Evolutionary conservation across 169 alveolate genomes (phyloP).

Genomic region (Pseudocohnilembus persalinus): DNA sequence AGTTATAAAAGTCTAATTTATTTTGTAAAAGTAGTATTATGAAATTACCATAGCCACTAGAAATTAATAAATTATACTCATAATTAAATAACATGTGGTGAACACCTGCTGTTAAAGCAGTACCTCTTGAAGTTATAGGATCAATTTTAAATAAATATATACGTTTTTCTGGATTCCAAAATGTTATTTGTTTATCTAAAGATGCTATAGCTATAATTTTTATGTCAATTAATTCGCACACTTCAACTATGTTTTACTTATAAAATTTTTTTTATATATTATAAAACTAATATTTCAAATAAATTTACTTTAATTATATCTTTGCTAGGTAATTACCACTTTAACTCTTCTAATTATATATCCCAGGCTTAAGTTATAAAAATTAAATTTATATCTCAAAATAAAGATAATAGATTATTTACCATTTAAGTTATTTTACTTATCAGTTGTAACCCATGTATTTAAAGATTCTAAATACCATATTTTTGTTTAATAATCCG

Average conservation of each 20-base stretch:
- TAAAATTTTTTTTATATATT: too few species aligned
- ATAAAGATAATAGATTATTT: background rate
- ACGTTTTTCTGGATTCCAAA: slow-evolving; percentile 12
- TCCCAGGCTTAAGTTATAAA: background rate
- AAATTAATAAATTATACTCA: background rate
- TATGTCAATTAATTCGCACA: background rate
- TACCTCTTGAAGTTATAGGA: background rate
- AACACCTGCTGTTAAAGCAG: background rate
- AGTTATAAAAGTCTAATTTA: too few species aligned
- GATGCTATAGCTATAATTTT: slow-evolving; percentile 16
- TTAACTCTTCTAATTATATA: slow-evolving; percentile 17
- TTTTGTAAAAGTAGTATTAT: background rate
- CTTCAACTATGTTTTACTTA: background rate
- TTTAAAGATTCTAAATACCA: slow-evolving; percentile 7
- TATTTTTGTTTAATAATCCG: slow-evolving; percentile 2
- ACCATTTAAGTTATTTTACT: background rate
- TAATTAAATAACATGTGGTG: slow-evolving; percentile 14
- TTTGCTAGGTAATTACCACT: background rate
- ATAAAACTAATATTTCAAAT: background rate
- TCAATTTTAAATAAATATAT: background rate
- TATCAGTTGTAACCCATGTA: slow-evolving; percentile 18
- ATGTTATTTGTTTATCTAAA: slow-evolving; percentile 13
- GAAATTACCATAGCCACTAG: slow-evolving; percentile 10
- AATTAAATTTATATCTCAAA: background rate
- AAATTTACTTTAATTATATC: background rate